Conservation (phyloP, 768 basidiomycete species). For the Leccinum truebloodii region DNA sequence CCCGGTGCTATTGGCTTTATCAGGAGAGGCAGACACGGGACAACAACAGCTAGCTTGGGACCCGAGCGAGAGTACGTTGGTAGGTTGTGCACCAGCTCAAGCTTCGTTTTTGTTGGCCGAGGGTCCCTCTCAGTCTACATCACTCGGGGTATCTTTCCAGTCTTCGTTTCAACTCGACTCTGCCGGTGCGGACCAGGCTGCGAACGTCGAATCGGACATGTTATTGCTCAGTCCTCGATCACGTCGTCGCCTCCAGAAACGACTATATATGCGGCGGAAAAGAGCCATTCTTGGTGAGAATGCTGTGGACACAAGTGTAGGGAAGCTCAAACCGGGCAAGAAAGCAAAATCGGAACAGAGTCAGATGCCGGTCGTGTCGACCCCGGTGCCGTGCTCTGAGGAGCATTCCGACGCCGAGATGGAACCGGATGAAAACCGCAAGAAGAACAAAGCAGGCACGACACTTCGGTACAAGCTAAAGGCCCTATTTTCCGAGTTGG, state of each 20-base stretch:
- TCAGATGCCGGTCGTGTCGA: constrained; percentile 9
- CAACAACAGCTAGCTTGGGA: neutral
- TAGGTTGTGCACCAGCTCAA: neutral
- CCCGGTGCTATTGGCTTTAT: constrained; percentile 31
- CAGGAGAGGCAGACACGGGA: constrained; percentile 12
- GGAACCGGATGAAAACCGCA: constrained; percentile 13
- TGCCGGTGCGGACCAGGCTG: neutral
- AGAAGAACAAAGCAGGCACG: constrained; percentile 35
- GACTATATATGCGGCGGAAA: constrained; percentile 72
- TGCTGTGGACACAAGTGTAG: constrained; percentile 1
- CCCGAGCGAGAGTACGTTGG: neutral
- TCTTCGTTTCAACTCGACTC: neutral
- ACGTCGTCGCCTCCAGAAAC: constrained; percentile 58
- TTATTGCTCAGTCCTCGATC: constrained; percentile 45
- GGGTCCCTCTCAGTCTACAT: neutral
- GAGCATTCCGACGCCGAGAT: constrained; percentile 11
- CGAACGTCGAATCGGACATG: constrained; percentile 17
- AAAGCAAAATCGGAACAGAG: constrained; percentile 10
- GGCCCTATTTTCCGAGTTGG: constrained; percentile 41
- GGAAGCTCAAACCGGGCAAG: constrained; percentile 43
- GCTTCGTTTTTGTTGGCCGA: neutral
- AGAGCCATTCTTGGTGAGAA: constrained; percentile 52
- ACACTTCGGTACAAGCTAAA: constrained; percentile 49
- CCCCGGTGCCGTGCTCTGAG: constrained; percentile 9
- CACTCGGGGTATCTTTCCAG: neutral